Conservation (phyloP, 139 green algal species). For the Auxenochlorella protothecoides region DNA sequence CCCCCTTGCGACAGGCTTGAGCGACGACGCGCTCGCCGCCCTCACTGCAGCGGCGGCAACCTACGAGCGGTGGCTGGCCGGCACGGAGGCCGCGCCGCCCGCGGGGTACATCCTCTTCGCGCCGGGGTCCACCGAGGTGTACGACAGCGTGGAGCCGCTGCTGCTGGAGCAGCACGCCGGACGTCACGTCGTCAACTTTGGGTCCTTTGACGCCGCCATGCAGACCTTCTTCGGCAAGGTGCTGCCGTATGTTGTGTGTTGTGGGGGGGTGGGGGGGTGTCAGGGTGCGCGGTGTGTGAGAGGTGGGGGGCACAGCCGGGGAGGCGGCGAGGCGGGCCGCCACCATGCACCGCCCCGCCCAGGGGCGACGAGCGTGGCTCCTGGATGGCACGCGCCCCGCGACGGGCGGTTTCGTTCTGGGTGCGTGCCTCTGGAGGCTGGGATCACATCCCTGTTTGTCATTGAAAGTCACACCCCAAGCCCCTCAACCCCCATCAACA, state of each 20-base stretch:
- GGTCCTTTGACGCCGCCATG: constrained; percentile 78
- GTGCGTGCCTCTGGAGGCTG: too few species aligned
- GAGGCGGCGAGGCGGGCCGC: too few species aligned
- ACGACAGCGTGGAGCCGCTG: constrained; percentile 75
- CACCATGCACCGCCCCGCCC: too few species aligned
- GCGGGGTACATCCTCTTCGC: constrained; percentile 37
- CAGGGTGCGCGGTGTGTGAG: neutral
- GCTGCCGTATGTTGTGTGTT: neutral
- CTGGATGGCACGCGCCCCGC: too few species aligned
- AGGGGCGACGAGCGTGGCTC: too few species aligned
- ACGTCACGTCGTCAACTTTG: constrained; percentile 37
- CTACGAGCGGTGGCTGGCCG: constrained; percentile 44
- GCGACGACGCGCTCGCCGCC: neutral
- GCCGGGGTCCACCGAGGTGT: constrained; percentile 9
- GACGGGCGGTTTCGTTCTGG: too few species aligned
- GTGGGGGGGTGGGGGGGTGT: neutral
- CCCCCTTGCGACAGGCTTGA: neutral
- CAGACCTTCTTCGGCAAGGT: constrained; percentile 87
- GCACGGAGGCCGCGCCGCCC: constrained; percentile 32
- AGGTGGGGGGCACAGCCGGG: neutral
- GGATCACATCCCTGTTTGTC: too few species aligned
- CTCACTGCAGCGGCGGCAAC: constrained; percentile 15
- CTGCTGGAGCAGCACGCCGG: constrained; percentile 46
- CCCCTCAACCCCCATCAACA: too few species aligned
- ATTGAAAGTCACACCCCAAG: too few species aligned